Evolutionary conservation across 75 land plant genomes (phyloP).

Genomic region (Picea glauca): DNA sequence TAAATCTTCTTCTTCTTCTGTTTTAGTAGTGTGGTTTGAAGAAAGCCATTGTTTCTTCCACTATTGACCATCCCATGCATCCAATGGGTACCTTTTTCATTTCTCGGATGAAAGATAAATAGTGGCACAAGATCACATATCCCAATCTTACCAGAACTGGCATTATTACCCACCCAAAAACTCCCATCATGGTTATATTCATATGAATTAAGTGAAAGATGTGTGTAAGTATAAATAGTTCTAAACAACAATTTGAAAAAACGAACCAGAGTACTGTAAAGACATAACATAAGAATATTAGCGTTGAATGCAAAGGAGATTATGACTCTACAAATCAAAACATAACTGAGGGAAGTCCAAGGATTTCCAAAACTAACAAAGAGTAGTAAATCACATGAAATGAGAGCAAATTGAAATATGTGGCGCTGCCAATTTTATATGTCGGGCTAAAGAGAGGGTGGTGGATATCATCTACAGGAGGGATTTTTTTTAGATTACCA

Average conservation of each 20-base stretch:
- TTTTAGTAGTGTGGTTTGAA: conserved; percentile 41
- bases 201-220: background rate
- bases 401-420: too few species aligned
- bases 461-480: too few species aligned
- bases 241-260: background rate
- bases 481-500: too few species aligned
- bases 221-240: background rate
- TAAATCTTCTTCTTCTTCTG: conserved; percentile 33
- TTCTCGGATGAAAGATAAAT: background rate
- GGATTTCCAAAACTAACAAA: too few species aligned
- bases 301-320: too few species aligned
- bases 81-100: conserved; percentile 31
- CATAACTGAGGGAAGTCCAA: too few species aligned
- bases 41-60: conserved; percentile 64
- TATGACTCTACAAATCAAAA: too few species aligned
- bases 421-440: too few species aligned
- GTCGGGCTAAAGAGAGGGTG: too few species aligned
- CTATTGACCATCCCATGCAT: conserved; percentile 62
- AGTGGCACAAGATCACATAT: background rate
- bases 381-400: too few species aligned
- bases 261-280: too few species aligned
- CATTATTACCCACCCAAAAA: background rate
- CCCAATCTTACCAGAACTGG: background rate
- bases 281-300: too few species aligned
- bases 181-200: background rate